phyloP scores from a whole-genome alignment of 1,139 yeast genomes.

The Hyphopichia wangnamkhiaoensis region DNA sequence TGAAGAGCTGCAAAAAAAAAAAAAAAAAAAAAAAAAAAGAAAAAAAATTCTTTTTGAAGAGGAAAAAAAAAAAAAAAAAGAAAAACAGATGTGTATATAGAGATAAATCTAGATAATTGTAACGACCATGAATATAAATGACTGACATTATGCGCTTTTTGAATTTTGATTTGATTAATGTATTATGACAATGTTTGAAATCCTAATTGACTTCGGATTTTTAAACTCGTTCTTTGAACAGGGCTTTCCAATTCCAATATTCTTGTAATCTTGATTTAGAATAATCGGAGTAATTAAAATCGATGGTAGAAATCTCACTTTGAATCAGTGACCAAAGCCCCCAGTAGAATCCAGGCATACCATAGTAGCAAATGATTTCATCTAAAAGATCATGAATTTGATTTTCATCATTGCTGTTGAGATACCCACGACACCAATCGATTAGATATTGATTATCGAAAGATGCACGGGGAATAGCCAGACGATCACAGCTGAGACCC shows the following conservation, averaged over 20 bases:
- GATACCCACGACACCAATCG: constrained; percentile 56
- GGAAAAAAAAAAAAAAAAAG: too few relatives aligned
- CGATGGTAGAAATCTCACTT: constrained; percentile 67
- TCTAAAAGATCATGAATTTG: constrained; percentile 39
- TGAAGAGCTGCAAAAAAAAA: not conserved
- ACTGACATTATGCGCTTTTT: too few relatives aligned
- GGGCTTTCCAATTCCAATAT: constrained; percentile 67
- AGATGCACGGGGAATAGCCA: constrained; percentile 58
- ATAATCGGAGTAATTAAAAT: constrained; percentile 68
- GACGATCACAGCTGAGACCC: constrained; percentile 71
- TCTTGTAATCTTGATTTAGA: constrained; percentile 62
- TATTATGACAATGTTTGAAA: too few relatives aligned
- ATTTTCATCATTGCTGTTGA: constrained; percentile 30
- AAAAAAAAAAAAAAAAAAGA: too few relatives aligned
- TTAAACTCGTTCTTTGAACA: constrained; percentile 1
- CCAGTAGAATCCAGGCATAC: constrained; percentile 85
- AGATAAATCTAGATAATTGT: constrained; percentile 4
- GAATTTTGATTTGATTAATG: too few relatives aligned
- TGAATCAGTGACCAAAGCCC: constrained; percentile 85
- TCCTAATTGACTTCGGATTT: constrained; percentile 2
- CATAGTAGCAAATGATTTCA: constrained; percentile 65
- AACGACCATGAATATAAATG: too few relatives aligned
- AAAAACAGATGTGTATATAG: not conserved
- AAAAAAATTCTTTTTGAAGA: too few relatives aligned
- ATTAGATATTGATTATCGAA: constrained; percentile 45